Conservation (phyloP, 805 yeast genomes). For the Dipodascus geniculatus region DNA sequence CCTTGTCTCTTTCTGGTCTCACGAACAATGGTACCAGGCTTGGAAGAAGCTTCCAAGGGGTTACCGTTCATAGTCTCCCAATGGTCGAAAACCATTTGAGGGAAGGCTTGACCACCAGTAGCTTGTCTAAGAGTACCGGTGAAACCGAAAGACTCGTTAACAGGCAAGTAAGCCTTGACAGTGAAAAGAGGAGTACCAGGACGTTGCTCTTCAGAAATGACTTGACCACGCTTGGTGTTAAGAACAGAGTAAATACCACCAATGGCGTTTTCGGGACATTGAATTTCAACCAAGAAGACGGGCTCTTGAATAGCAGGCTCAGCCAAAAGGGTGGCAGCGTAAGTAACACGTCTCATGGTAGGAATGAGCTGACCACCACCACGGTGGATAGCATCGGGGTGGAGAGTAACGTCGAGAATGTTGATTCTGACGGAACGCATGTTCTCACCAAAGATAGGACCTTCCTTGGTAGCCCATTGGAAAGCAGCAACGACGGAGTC, state of each 20-base stretch:
- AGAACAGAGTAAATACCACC: constrained; percentile 99
- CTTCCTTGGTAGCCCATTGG: constrained; percentile 99
- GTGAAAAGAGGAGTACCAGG: constrained; percentile 99
- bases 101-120: constrained; percentile 99
- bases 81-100: constrained; percentile 99
- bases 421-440: constrained; percentile 94
- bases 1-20: constrained; percentile 91
- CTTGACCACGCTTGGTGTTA: constrained; percentile 98
- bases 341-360: constrained; percentile 99
- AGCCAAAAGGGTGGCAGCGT: constrained; percentile 96
- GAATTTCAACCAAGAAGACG: constrained; percentile 97
- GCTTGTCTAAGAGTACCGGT: constrained; percentile 99
- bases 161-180: constrained; percentile 99
- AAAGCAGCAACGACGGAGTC: constrained; percentile 99
- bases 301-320: constrained; percentile 98
- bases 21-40: constrained; percentile 53
- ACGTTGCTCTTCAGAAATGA: constrained; percentile 97
- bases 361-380: constrained; percentile 99
- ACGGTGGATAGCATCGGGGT: constrained; percentile 99
- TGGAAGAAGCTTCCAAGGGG: constrained; percentile 75
- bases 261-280: constrained; percentile 98
- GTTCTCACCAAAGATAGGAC: constrained; percentile 96
- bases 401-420: constrained; percentile 98
- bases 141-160: constrained; percentile 99
- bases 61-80: constrained; percentile 89